These are phyloP conservation scores for Phlyctochytrium planicorne DNA, from an alignment of 192 early-diverging fungal genomes.

Conservation along the genomic window DNA sequence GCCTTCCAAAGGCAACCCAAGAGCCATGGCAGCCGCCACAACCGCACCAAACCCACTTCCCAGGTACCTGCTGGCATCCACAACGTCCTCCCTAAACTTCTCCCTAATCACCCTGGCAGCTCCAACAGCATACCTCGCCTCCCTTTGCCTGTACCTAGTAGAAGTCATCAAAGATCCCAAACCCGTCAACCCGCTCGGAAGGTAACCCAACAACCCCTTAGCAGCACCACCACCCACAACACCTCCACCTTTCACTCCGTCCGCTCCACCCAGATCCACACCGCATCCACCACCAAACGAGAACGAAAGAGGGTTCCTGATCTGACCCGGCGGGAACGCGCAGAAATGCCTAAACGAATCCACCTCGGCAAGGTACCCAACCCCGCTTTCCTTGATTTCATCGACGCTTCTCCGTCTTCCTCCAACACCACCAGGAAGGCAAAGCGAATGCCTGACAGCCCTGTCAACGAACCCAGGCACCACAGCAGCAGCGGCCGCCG, in stretches of 20 bases:
- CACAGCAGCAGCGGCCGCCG: not conserved
- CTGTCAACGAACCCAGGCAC: too few species aligned
- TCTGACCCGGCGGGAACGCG: not conserved
- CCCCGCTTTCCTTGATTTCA: too few species aligned
- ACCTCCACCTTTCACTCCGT: not conserved
- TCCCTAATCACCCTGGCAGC: constrained; percentile 14
- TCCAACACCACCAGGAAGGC: too few species aligned
- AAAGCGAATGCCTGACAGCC: too few species aligned
- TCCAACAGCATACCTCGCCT: constrained; percentile 24
- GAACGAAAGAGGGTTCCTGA: not conserved
- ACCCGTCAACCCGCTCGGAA: not conserved
- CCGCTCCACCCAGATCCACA: not conserved
- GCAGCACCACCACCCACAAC: not conserved
- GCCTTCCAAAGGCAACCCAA: constrained; percentile 6
- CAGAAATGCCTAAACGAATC: not conserved
- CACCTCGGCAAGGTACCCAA: not conserved
- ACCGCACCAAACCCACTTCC: constrained; percentile 24
- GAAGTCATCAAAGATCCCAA: not conserved
- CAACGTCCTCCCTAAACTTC: constrained; percentile 14
- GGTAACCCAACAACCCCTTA: not conserved
- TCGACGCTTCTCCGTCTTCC: too few species aligned
- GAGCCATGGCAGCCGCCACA: constrained; percentile 32
- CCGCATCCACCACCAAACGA: constrained; percentile 3
- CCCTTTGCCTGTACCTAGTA: not conserved
- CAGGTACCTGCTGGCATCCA: constrained; percentile 18